Base-by-base conservation (phyloP, 208 protist species). In the Trichomonas tenax region DNA sequence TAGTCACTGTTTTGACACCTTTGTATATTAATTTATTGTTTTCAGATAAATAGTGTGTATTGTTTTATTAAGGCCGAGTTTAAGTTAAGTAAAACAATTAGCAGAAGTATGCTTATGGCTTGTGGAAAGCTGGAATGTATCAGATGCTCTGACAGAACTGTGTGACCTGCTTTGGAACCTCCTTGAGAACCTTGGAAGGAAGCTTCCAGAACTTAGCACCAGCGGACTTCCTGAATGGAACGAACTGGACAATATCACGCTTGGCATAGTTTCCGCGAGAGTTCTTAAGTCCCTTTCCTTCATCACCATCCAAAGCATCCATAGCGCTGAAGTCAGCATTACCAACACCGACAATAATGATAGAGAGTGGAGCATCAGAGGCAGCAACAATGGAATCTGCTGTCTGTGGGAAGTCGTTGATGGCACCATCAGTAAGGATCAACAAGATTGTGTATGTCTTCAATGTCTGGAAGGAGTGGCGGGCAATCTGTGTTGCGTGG, bases 311-410 rank as follows among this genome's bases (percentile, higher is more conserved):
- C 1, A 99, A 97, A 26, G 96, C 84, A 31, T 98, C 97, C 98
- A 99, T 99, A 58, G 97, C 97, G 34, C 4, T 82, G 96, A 99
- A 99, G 96, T 98, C 96, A 1, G 98, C 98, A 81, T 93, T 97
- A 44, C 98, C 98, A 63, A 99, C 97, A 93, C 98, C 98, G 49
- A 99, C 97, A 96, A 99, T 99, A 90, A 99, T 96, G 95, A 99
- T 98, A 14, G 97, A 98, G 36, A 99, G 46, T 82, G 98, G 98
- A 41, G 98, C 97, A 34, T 97, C 93, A 34, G 98, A 98, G 21
- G 98, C 97, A 15, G 72, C 96, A 31, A 98, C 97, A 45, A 96
- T 82, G 11, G 93, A 46, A 36, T 96, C 26, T 23, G 63, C 49
- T 48, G 93, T 96, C 11, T 96, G 34, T 11, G 11, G 10, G 46